Percentiles rank a stretch among this genome's conserved stretches.
These are phyloP conservation scores for Durotheca rogersii DNA, from an alignment of 495 filamentous ascomycete species.

Conservation along the genomic window DNA sequence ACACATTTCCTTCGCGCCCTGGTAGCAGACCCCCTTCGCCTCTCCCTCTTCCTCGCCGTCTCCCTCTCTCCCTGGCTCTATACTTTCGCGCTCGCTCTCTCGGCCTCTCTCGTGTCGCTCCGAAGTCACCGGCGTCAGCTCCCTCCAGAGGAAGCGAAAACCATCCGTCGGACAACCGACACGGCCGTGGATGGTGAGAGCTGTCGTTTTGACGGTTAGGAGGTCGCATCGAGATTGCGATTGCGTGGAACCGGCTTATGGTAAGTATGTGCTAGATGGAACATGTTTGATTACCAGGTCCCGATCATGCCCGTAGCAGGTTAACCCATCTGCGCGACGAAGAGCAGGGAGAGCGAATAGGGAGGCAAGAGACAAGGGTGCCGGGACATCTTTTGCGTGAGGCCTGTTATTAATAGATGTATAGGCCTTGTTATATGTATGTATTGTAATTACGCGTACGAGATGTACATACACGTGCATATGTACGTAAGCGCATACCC, in stretches of 20 bases:
- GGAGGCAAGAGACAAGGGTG: too few species aligned
- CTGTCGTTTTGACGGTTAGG: slow-evolving; percentile 16
- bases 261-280: neutral
- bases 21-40: slow-evolving; percentile 5
- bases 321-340: too few species aligned
- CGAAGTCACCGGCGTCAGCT: neutral
- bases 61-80: too few species aligned
- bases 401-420: too few species aligned
- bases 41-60: too few species aligned
- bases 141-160: neutral
- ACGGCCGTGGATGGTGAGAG: slow-evolving; percentile 11
- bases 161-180: slow-evolving; percentile 17
- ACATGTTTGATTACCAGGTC: too few species aligned
- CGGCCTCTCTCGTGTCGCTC: neutral
- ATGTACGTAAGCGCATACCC: neutral
- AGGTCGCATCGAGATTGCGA: slow-evolving; percentile 25
- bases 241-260: neutral
- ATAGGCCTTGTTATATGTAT: too few species aligned
- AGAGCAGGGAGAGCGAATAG: too few species aligned
- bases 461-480: neutral
- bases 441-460: too few species aligned
- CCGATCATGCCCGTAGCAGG: too few species aligned
- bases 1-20: slow-evolving; percentile 35
- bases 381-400: too few species aligned
- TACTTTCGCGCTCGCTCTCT: too few species aligned